Conservation (phyloP, 2,329 filamentous ascomycete species). For the Lomentospora prolificans region DNA sequence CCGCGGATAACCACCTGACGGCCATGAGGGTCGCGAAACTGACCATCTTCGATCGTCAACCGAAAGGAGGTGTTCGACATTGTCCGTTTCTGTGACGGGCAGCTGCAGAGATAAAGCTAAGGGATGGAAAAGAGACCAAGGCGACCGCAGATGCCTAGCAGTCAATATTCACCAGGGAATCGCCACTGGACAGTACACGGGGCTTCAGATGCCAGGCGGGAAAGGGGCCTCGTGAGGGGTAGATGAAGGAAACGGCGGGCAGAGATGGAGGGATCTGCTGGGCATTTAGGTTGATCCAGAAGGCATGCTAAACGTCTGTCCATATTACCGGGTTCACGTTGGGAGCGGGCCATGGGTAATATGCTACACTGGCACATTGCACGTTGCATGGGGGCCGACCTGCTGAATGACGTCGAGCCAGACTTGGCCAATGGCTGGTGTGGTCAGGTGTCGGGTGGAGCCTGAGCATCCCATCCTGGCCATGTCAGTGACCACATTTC, state of each 20-base stretch:
- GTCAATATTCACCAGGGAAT: not conserved
- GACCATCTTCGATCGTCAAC: conserved; percentile 73
- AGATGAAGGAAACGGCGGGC: not conserved
- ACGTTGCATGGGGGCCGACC: too few relatives aligned
- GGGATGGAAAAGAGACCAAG: not conserved
- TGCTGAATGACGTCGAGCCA: not conserved
- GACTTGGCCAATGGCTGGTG: not conserved
- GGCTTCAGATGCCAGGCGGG: not conserved
- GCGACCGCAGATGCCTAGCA: not conserved
- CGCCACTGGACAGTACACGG: not conserved
- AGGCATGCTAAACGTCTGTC: too few relatives aligned
- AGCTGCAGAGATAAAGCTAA: not conserved
- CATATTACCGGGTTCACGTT: too few relatives aligned
- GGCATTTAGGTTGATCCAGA: not conserved
- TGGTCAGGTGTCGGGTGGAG: not conserved
- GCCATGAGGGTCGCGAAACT: conserved; percentile 71
- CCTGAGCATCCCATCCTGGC: too few relatives aligned
- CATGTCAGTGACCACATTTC: too few relatives aligned
- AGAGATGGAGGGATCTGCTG: not conserved
- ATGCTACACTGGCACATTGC: too few relatives aligned
- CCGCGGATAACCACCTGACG: conserved; percentile 83
- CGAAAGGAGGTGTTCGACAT: conserved; percentile 40
- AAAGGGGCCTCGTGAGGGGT: not conserved
- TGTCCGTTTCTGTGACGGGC: not conserved
- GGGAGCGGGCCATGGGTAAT: too few relatives aligned